Base-by-base conservation (phyloP, 768 basidiomycete species). In the Tricholoma bakamatsutake region DNA sequence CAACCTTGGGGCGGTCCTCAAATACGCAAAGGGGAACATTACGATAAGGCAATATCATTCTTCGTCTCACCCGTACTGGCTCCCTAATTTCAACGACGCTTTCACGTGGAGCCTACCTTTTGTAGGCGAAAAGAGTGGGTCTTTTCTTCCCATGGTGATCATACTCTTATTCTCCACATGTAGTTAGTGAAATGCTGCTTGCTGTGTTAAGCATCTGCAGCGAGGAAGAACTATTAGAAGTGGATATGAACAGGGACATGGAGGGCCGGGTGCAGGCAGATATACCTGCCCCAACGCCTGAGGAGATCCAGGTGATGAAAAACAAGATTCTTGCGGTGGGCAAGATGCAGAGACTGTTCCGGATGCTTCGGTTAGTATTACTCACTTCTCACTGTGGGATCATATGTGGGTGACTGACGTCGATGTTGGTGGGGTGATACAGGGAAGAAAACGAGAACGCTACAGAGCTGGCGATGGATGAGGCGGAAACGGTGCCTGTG, bases 51-150 rank as follows among this genome's bases (percentile, higher is more conserved):
- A 93, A 68, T 94, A 89, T 63, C 86, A 87, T 66, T 80, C 78
- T 50, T 82, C 76, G 33, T 79, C 87, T n/a, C 91, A 94, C 64
- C 91, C 91, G 4, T 97, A 92, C 70, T 95, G 93, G 93, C 69
- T 98, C 30, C 95, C 95, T 0, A 97, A 97, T 73, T 97, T 97
- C 64, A 95, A 95, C 83, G 91, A 98, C 66, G 94, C 93, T 28
- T 98, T 98, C 67, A 96, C 94, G 10, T 98, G 95, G 96, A 92
- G 89, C 78, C 69, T 98, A 54, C 96, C 96, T 0, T 98, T 98
- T 67, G 94, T 98, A 4, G 95, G 94, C 52, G 86, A 91, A 60
- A 98, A 98, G 76, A 97, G 95, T 95, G 58, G 52, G 90, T 74
- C 15, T 12, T 24, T 45, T 13, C 11, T 27, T 55, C 31, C 68